Evolutionary conservation across 345 rosid species (phyloP).

Genomic region (Leavenworthia alabamica): DNA sequence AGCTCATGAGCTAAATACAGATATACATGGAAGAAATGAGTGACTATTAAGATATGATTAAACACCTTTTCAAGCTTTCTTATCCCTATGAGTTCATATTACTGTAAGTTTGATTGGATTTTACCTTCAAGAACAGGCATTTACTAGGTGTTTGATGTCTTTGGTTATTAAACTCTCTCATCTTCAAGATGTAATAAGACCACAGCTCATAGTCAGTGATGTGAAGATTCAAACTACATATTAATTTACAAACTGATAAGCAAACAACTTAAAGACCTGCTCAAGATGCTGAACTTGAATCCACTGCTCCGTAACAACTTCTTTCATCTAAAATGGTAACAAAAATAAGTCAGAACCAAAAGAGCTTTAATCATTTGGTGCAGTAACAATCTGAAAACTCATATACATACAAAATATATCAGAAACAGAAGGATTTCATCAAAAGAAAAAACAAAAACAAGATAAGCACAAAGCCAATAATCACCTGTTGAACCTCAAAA

Average conservation of each 20-base stretch:
- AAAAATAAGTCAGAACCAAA: neutral
- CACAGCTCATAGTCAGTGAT: neutral
- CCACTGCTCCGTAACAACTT: conserved; percentile 25
- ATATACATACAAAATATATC: neutral
- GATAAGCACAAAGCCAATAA: neutral
- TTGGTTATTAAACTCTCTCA: conserved; percentile 23
- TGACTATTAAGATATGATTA: conserved; percentile 3
- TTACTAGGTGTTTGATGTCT: conserved; percentile 24
- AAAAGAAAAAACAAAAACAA: neutral
- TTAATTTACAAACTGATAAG: no score
- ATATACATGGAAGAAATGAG: conserved; percentile 7
- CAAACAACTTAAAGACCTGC: conserved; percentile 26
- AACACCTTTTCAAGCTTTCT: neutral
- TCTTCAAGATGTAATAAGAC: conserved; percentile 9
- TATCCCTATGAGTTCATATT: no score
- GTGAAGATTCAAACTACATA: neutral
- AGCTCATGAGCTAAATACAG: conserved; percentile 33
- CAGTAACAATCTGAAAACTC: neutral
- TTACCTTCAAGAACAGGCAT: conserved; percentile 22
- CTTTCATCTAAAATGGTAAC: conserved; percentile 5
- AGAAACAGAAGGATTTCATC: neutral
- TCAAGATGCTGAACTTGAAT: conserved; percentile 32
- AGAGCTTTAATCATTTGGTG: neutral
- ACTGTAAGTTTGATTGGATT: no score
- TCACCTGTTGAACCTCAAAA: conserved; percentile 26